phyloP scores from a whole-genome alignment of 2,329 filamentous ascomycete species.

The Coniella lustricola region DNA sequence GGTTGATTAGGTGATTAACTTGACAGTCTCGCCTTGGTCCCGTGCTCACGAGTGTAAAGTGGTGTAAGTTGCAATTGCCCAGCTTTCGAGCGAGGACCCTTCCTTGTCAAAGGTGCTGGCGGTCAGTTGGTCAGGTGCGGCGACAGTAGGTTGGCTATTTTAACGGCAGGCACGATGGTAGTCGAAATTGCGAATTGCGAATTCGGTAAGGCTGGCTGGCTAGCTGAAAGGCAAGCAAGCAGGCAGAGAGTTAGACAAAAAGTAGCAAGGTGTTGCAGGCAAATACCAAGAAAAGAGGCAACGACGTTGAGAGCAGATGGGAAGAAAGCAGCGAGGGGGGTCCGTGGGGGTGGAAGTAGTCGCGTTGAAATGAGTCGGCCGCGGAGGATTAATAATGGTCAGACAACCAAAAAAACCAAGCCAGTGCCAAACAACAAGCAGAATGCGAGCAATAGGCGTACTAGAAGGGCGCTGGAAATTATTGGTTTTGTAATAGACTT shows the following conservation, averaged over 20 bases:
- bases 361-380: neutral
- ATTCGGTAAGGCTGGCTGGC: too few species aligned
- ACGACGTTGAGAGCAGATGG: neutral
- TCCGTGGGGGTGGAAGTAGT: neutral
- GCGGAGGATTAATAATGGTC: slow-evolving; percentile 16
- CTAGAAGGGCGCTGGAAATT: slow-evolving; percentile 12
- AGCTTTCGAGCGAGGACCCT: too few species aligned
- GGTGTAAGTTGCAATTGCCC: too few species aligned
- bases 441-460: neutral
- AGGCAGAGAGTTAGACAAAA: too few species aligned
- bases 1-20: too few species aligned
- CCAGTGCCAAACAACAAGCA: neutral
- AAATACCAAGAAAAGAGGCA: neutral
- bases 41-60: too few species aligned
- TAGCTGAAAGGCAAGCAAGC: too few species aligned
- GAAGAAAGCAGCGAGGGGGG: neutral
- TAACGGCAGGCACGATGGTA: too few species aligned
- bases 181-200: too few species aligned
- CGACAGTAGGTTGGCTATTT: too few species aligned
- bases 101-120: neutral
- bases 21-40: too few species aligned
- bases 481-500: slow-evolving; percentile 17
- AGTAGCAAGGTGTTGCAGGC: too few species aligned
- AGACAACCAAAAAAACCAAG: neutral
- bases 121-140: neutral